Evolutionary conservation across 306 rosid genomes (phyloP).

Genomic region (Biancaea sappan): DNA sequence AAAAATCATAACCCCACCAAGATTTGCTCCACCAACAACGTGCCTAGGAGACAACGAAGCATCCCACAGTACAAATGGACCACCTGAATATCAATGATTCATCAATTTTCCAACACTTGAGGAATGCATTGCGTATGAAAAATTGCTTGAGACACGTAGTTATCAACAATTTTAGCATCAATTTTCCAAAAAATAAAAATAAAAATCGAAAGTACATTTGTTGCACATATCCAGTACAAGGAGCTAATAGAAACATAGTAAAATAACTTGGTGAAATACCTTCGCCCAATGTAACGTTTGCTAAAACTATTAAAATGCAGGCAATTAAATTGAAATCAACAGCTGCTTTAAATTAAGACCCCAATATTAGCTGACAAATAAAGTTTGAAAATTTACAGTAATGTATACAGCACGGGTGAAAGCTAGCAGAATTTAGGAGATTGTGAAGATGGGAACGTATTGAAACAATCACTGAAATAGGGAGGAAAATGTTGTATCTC

Average conservation of each 20-base stretch:
- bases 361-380: not conserved
- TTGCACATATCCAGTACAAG: no score
- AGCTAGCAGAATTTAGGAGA: not conserved
- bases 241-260: no score
- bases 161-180: not conserved
- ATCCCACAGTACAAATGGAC: not conserved
- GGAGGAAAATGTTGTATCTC: not conserved
- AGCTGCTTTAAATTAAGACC: not conserved
- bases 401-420: not conserved
- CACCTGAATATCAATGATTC: not conserved
- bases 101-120: not conserved
- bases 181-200: no score
- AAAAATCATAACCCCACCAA: not conserved
- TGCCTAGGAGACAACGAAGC: not conserved
- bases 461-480: not conserved
- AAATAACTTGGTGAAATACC: no score
- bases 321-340: no score
- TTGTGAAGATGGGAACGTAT: not conserved
- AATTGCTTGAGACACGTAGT: not conserved
- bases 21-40: not conserved
- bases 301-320: not conserved
- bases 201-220: no score
- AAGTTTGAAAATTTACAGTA: not conserved
- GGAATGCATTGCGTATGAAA: not conserved
- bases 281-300: no score